A percentile compares a stretch with the other conserved stretches of the same genome.
Evolutionary conservation across 805 yeast species (phyloP).

Genomic region (Candida insectorum): DNA sequence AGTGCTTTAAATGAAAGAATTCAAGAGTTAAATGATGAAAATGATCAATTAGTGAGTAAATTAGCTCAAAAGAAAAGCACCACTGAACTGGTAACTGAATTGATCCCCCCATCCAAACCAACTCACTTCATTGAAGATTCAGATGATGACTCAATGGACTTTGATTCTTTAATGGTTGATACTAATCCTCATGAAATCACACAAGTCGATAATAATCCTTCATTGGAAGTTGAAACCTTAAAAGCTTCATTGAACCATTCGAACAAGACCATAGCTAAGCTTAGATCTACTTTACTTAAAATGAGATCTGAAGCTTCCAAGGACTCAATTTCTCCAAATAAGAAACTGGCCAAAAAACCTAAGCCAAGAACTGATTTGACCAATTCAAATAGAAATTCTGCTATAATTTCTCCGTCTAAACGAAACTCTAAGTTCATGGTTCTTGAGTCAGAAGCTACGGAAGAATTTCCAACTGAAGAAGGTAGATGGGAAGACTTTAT

Average conservation of each 20-base stretch:
- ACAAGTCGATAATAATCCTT: constrained; percentile 35
- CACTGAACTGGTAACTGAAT: neutral
- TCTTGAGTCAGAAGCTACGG: constrained; percentile 15
- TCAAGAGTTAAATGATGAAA: constrained; percentile 64
- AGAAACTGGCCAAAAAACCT: constrained; percentile 10
- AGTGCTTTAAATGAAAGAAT: constrained; percentile 49
- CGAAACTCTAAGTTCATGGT: constrained; percentile 31
- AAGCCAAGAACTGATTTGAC: constrained; percentile 11
- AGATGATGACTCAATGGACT: constrained; percentile 32
- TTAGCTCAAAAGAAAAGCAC: constrained; percentile 7
- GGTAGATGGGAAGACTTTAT: constrained; percentile 41
- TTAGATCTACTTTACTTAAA: constrained; percentile 50
- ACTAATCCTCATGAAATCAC: constrained; percentile 23
- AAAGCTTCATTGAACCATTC: constrained; percentile 64
- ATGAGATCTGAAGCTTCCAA: constrained; percentile 27
- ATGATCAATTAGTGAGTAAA: constrained; percentile 52
- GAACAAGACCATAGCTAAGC: constrained; percentile 56
- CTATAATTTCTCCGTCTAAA: constrained; percentile 30
- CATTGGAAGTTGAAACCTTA: constrained; percentile 63
- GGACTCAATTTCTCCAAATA: constrained; percentile 14
- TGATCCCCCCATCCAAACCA: neutral
- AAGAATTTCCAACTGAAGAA: constrained; percentile 14
- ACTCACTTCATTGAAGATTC: constrained; percentile 5
- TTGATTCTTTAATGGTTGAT: constrained; percentile 31
- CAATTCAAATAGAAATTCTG: constrained; percentile 20